These are phyloP conservation scores for Pseudotsuga menziesii DNA, from an alignment of 75 land plant species.

Conservation along the genomic window DNA sequence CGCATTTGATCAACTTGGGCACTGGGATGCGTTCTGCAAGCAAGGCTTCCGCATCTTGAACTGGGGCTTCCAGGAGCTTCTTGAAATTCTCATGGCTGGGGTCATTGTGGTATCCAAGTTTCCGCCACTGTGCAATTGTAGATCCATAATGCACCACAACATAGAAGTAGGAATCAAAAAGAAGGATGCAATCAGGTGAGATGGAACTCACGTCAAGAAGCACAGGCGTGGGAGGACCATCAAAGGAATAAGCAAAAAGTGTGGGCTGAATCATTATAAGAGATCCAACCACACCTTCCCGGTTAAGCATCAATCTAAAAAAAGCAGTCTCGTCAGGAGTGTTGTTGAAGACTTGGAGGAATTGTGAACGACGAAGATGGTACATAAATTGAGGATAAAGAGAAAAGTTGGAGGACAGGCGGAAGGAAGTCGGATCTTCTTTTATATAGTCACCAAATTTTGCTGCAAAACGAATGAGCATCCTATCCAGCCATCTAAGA, in stretches of 20 bases:
- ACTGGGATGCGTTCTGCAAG: conserved; percentile 71
- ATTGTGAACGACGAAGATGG: conserved; percentile 94
- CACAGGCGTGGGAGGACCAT: conserved; percentile 96
- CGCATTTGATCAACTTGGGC: conserved; percentile 83
- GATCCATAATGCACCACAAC: conserved; percentile 97
- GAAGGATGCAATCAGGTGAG: conserved; percentile 70
- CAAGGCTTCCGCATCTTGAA: conserved; percentile 70
- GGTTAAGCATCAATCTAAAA: conserved; percentile 81
- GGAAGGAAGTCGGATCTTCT: conserved; percentile 89
- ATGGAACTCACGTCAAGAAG: conserved; percentile 87
- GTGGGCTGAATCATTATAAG: conserved; percentile 98
- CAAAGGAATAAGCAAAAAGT: conserved; percentile 87
- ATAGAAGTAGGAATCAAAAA: conserved; percentile 93
- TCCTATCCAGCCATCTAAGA: conserved; percentile 86
- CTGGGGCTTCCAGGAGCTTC: conserved; percentile 87
- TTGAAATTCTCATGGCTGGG: conserved; percentile 89
- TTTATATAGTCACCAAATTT: conserved; percentile 89
- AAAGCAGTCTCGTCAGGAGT: conserved; percentile 97
- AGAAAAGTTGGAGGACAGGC: conserved; percentile 80
- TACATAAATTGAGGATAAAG: conserved; percentile 98
- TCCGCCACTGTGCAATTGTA: conserved; percentile 95
- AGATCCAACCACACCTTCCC: conserved; percentile 84
- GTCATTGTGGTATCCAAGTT: conserved; percentile 88
- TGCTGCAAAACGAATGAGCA: conserved; percentile 73
- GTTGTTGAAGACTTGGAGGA: conserved; percentile 87